Percentiles rank a stretch among this genome's conserved stretches.
These are phyloP conservation scores for Boletus rex-veris DNA, from an alignment of 768 basidiomycete species.

Conservation along the genomic window DNA sequence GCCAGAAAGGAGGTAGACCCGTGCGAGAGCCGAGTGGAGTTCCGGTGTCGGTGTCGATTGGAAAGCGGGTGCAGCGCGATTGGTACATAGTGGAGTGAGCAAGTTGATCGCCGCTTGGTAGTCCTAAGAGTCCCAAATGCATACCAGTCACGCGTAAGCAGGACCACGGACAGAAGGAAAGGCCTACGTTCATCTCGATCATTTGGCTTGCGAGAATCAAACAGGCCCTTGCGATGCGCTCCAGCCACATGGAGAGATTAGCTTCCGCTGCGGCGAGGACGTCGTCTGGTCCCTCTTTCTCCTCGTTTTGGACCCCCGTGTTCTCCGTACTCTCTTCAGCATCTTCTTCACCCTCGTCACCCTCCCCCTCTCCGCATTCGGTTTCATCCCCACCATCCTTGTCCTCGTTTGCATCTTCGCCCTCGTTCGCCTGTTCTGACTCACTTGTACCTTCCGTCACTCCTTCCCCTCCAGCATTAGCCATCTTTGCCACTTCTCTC, in stretches of 20 bases:
- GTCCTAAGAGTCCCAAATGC: slow-evolving; percentile 48
- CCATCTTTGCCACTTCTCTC: background rate
- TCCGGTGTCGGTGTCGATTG: slow-evolving; percentile 41
- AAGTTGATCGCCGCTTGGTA: slow-evolving; percentile 63
- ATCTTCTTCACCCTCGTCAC: background rate
- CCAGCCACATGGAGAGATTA: slow-evolving; percentile 72
- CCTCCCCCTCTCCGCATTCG: background rate
- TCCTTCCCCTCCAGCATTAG: background rate
- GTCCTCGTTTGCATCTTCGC: slow-evolving; percentile 22
- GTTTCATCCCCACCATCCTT: background rate
- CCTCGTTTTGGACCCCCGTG: background rate
- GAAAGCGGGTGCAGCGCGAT: slow-evolving; percentile 22
- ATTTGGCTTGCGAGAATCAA: slow-evolving; percentile 80
- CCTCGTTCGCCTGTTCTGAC: background rate
- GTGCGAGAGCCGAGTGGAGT: slow-evolving; percentile 65
- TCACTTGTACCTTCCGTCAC: background rate
- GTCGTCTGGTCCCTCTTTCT: slow-evolving; percentile 10
- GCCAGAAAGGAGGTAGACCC: slow-evolving; percentile 74
- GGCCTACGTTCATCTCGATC: slow-evolving; percentile 74
- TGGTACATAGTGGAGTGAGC: slow-evolving; percentile 62
- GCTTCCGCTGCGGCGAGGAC: slow-evolving; percentile 27
- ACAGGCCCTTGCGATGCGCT: slow-evolving; percentile 70
- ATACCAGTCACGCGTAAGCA: background rate
- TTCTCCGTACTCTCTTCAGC: background rate
- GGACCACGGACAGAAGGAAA: background rate